Base-by-base conservation (phyloP, 805 yeast species). In the Sugiyamaella lignohabitans region DNA sequence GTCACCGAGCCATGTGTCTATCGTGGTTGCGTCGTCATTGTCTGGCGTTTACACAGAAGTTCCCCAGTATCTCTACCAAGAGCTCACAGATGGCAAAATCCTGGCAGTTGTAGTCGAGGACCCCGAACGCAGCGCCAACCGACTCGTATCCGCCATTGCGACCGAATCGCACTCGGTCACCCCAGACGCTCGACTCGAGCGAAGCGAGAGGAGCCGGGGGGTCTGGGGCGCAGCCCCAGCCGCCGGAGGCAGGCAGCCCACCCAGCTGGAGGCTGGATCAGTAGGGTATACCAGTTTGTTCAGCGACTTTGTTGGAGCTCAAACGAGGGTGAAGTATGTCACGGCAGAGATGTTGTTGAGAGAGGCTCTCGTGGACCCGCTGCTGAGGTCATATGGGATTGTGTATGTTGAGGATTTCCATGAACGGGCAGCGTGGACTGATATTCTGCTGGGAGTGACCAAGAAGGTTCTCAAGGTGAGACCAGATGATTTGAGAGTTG, bases 341-440 rank as follows among this genome's bases (percentile, higher is more conserved):
- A 83, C 93, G 0, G 93, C 85, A 51, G 94, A 95, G 67, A 75
- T 85, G 27, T 58, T 87, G 16, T 64, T 86, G 16, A 67, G 93
- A 47, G 95, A 87, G 57, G 71, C 84, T 2, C 59, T 86, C 43
- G 59, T 70, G 21, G 91, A 84, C 55, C 71, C 81, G 0, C 65
- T 71, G 41, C 65, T 86, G 46, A 78, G 74, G 17, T 72, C 73
- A 43, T 86, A 85, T 59, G 75, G 82, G 2, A 79, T 87, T 55
- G 73, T 87, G 6, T 78, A 87, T 16, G 79, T 87, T 74, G 95
- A 87, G 67, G 95, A 87, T 66, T 94, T 94, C 0, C 95, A 87
- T 59, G 93, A 84, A 63, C 64, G 95, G 47, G 73, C 89, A 0
- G 65, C 84, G 27, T 84, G 79, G 59, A 82, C 93, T 0, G 95